Evolutionary conservation across 768 basidiomycete genomes (phyloP).

Genomic region (Tulasnella sp.): DNA sequence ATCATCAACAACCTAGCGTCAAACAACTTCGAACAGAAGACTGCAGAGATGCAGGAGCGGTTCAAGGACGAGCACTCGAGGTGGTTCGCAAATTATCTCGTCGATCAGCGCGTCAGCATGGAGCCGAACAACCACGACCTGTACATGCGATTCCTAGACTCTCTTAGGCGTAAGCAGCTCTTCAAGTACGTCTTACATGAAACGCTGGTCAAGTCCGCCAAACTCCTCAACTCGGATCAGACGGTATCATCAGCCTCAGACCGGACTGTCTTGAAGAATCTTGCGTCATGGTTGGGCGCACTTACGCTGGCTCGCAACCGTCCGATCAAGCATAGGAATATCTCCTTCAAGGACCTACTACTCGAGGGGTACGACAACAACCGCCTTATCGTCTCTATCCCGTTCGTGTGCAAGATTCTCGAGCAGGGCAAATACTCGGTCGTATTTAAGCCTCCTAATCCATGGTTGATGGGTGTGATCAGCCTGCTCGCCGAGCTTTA

Average conservation of each 20-base stretch:
- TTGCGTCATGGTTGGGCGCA: constrained; percentile 88
- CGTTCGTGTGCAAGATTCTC: constrained; percentile 95
- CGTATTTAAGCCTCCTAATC: constrained; percentile 93
- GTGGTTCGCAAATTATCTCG: constrained; percentile 98
- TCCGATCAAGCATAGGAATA: constrained; percentile 85
- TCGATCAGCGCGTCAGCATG: constrained; percentile 88
- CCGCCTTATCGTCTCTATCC: constrained; percentile 85
- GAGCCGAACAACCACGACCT: constrained; percentile 96
- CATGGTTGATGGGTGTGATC: constrained; percentile 96
- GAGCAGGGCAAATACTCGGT: constrained; percentile 81
- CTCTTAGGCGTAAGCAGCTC: constrained; percentile 56
- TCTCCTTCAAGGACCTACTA: constrained; percentile 96
- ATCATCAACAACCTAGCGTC: constrained; percentile 97
- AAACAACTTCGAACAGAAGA: constrained; percentile 81
- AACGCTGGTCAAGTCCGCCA: constrained; percentile 78
- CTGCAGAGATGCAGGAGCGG: constrained; percentile 72
- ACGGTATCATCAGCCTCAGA: constrained; percentile 78
- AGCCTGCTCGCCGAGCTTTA: constrained; percentile 91
- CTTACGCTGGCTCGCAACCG: constrained; percentile 87
- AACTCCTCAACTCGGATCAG: constrained; percentile 83
- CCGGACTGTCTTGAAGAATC: constrained; percentile 80
- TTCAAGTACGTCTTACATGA: constrained; percentile 82
- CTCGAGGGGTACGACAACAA: constrained; percentile 91
- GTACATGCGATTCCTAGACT: constrained; percentile 88
- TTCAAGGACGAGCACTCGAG: constrained; percentile 76